Evolutionary conservation across 1,139 yeast species (phyloP), one percentile per base, ranked within the genome.

Genomic region (Zygoascus sp.): DNA sequence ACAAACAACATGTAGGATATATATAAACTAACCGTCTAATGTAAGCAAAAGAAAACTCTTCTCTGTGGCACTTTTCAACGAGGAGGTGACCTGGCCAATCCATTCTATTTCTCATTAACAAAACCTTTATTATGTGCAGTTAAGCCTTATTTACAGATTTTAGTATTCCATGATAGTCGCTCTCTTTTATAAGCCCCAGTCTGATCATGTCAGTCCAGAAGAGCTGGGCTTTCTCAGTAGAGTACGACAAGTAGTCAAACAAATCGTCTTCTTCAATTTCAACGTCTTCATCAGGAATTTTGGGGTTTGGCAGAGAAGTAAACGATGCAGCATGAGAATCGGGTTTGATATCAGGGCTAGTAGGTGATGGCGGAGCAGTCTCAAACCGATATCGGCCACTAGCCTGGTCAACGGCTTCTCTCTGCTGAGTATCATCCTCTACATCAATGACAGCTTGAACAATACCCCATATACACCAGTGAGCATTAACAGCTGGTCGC

Each of bases 381-480:
- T 52, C 52, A 43, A 63, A 60, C 32, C 53, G 53, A 53, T 66
- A 66, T 17, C 49, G 30, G 15, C 67, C 68, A 34, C 53, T 51
- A 17, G 53, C 54, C 15, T 32, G 17, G 32, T 57, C 59, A 37
- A 49, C 45, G 22, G 59, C 53, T 42, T 64, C 62, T 23, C 68
- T 55, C 25, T 47, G 44, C 36, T 49, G 45, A 28, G 58, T 55
- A 4, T 51, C 59, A 36, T 57, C 51, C 7, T 49, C 55, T 6
- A 55, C 60, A 42, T 65, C 68, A 5, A 57, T 49, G 3, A 65
- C 68, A 3, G 72, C 68, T 65, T 86, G 95, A 39, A 92, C 78
- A 47, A 92, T 74, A 0, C 96, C 97, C 98, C 98, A 92, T 22
- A 89, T 63, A 22, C 84, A 76, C 98, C 98, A 92, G 61, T 76